Percentiles rank a stretch among this genome's conserved stretches.
Conservation (phyloP, 1,139 yeast genomes). For the Yamadazyma membranifaciens region DNA sequence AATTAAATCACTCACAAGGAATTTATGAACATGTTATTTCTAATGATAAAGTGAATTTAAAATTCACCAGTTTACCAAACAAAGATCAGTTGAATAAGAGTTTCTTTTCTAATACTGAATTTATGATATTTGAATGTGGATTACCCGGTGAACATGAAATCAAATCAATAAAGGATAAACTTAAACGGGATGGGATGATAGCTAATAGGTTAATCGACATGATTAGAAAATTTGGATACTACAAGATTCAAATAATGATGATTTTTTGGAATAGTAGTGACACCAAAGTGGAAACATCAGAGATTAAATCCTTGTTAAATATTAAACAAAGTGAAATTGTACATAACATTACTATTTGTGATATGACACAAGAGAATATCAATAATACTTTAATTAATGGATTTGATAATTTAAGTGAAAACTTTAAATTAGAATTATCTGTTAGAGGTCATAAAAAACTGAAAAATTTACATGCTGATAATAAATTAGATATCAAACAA, state of each 20-base stretch:
- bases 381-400: slow-evolving; percentile 26
- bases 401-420: slow-evolving; percentile 21
- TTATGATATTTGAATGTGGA: slow-evolving; percentile 50
- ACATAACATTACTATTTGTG: not conserved
- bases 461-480: not conserved
- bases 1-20: slow-evolving; percentile 24
- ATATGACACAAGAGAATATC: slow-evolving; percentile 18
- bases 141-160: slow-evolving; percentile 20
- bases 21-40: slow-evolving; percentile 26
- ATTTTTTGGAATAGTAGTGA: slow-evolving; percentile 38
- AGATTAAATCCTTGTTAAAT: slow-evolving; percentile 20
- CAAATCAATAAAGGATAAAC: slow-evolving; percentile 24
- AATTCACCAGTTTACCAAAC: slow-evolving; percentile 38
- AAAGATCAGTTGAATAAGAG: slow-evolving; percentile 31
- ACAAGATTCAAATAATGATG: slow-evolving; percentile 36
- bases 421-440: slow-evolving; percentile 32
- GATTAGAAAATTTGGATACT: slow-evolving; percentile 32
- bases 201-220: slow-evolving; percentile 38
- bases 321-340: slow-evolving; percentile 13
- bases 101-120: slow-evolving; percentile 37
- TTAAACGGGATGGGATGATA: slow-evolving; percentile 35
- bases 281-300: slow-evolving; percentile 16
- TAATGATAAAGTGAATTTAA: slow-evolving; percentile 24
- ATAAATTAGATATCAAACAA: not conserved
- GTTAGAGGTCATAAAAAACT: slow-evolving; percentile 27